Conservation (phyloP, 1,284 basidiomycete species). For the Ustilago trichophora region DNA sequence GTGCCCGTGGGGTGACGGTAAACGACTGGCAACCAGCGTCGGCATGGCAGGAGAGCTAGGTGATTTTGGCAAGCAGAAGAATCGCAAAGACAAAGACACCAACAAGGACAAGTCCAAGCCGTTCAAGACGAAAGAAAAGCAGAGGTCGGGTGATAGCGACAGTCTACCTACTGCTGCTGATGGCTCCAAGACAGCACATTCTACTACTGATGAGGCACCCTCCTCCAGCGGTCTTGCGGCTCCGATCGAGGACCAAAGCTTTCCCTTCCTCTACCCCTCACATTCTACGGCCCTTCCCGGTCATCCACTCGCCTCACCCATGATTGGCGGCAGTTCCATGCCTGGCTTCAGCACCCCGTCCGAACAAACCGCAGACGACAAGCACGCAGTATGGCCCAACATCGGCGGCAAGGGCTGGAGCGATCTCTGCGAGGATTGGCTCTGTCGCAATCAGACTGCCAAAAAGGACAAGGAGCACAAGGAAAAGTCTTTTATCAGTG, state of each 20-base stretch:
- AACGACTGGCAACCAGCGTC: conserved; percentile 53
- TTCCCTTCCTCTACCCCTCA: conserved; percentile 17
- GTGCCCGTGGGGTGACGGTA: conserved; percentile 63
- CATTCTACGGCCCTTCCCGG: conserved; percentile 22
- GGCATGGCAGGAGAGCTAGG: conserved; percentile 61
- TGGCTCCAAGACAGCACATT: neutral
- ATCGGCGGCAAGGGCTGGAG: conserved; percentile 65
- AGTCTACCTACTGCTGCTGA: conserved; percentile 1
- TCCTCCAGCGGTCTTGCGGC: neutral
- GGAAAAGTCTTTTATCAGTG: conserved; percentile 35
- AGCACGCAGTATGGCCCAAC: conserved; percentile 18
- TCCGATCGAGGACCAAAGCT: conserved; percentile 17
- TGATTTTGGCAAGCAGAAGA: conserved; percentile 47
- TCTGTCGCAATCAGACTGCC: conserved; percentile 56
- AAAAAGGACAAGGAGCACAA: conserved; percentile 27
- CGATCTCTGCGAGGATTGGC: conserved; percentile 66
- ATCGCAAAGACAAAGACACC: conserved; percentile 35
- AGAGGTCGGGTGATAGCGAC: conserved; percentile 33
- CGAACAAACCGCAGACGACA: conserved; percentile 13
- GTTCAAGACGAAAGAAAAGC: conserved; percentile 39
- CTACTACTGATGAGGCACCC: conserved; percentile 7
- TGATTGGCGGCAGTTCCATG: conserved; percentile 37
- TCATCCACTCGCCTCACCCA: conserved; percentile 30
- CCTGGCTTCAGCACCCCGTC: conserved; percentile 11
- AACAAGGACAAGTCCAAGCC: conserved; percentile 39